Percentiles rank a stretch among this genome's conserved stretches.
These are phyloP conservation scores for Kodamaea nitidulidarum DNA, from an alignment of 805 yeast genomes.

Conservation along the genomic window DNA sequence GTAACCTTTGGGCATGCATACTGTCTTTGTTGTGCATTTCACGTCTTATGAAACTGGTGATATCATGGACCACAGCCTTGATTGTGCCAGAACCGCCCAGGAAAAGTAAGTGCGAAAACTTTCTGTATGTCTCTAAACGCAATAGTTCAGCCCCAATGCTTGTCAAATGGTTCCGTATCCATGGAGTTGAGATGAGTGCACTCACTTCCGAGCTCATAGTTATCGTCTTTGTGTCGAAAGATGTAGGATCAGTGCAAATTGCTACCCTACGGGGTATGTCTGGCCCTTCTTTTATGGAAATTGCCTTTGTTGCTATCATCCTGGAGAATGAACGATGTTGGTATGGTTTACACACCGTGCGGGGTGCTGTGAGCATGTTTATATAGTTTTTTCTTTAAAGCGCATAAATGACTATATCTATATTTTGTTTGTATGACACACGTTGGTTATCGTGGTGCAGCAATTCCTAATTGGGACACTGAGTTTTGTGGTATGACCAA, in stretches of 20 bases:
- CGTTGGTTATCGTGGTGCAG: slow-evolving; percentile 3
- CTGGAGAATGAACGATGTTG: background rate
- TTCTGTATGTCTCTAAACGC: slow-evolving; percentile 30
- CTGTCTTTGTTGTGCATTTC: slow-evolving; percentile 21
- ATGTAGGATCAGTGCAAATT: background rate
- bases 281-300: background rate
- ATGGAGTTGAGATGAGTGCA: slow-evolving; percentile 17
- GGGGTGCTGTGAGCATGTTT: background rate
- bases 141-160: slow-evolving; percentile 33
- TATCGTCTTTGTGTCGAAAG: background rate
- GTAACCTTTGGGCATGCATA: slow-evolving; percentile 17
- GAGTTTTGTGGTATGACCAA: background rate
- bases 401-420: background rate
- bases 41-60: slow-evolving; percentile 28
- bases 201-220: slow-evolving; percentile 10
- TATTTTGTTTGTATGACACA: background rate
- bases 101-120: slow-evolving; percentile 23
- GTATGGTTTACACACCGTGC: background rate
- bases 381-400: background rate
- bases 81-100: slow-evolving; percentile 31
- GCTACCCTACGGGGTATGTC: background rate
- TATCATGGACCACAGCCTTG: slow-evolving; percentile 31
- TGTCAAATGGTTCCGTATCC: slow-evolving; percentile 32
- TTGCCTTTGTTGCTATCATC: background rate
- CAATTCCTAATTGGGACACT: background rate